These are phyloP conservation scores for Spizellomyces sp. DNA, from an alignment of 192 early-diverging fungal genomes.

Conservation along the genomic window DNA sequence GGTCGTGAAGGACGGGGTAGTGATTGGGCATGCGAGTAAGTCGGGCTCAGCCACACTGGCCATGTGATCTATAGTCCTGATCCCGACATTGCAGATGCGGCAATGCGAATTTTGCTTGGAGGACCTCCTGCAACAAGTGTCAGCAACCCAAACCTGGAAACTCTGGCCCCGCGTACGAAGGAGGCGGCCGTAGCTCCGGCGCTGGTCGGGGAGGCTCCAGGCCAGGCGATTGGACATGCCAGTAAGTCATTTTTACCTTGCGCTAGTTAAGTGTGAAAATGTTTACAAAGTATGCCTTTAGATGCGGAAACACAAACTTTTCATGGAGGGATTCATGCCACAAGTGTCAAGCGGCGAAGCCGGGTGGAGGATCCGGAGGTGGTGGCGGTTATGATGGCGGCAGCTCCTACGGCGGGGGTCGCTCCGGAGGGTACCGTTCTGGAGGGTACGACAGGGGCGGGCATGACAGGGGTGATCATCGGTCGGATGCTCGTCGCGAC, in stretches of 20 bases:
- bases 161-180: neutral
- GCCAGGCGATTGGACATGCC: neutral
- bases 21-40: constrained; percentile 38
- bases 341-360: constrained; percentile 62
- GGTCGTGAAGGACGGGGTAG: constrained; percentile 20
- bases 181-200: neutral
- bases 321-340: constrained; percentile 64
- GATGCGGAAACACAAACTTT: constrained; percentile 71
- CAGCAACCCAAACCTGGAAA: no score
- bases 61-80: no score
- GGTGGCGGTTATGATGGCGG: constrained; percentile 22
- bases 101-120: no score
- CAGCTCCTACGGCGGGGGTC: constrained; percentile 4
- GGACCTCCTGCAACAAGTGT: no score
- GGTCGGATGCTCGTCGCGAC: constrained; percentile 33
- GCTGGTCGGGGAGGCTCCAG: neutral
- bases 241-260: constrained; percentile 13
- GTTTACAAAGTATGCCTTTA: constrained; percentile 6
- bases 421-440: constrained; percentile 13
- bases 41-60: neutral
- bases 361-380: constrained; percentile 29
- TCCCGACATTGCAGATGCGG: neutral
- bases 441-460: constrained; percentile 28
- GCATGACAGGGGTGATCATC: constrained; percentile 26
- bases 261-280: no score